Conservation (phyloP, 2,329 filamentous ascomycete genomes). For the Trichoderma sp. region DNA sequence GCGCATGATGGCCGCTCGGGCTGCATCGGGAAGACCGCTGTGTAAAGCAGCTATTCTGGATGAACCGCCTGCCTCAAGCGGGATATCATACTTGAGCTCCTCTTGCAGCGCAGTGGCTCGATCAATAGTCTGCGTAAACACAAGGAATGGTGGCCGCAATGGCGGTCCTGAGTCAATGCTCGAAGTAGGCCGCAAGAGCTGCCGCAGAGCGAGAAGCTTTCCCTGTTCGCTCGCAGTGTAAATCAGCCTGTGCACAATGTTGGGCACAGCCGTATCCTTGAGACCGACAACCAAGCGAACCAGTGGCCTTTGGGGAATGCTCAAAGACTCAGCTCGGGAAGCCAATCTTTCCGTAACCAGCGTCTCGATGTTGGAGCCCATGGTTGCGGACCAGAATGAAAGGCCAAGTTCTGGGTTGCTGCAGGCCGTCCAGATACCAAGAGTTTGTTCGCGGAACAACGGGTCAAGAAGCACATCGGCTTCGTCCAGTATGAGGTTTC, state of each 20-base stretch:
- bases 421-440: constrained; percentile 80
- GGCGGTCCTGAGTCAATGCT: constrained; percentile 52
- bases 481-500: constrained; percentile 81
- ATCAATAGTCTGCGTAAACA: constrained; percentile 95
- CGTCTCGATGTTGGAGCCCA: constrained; percentile 88
- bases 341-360: constrained; percentile 68
- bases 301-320: constrained; percentile 48
- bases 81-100: constrained; percentile 93
- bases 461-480: constrained; percentile 91
- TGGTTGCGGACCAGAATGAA: constrained; percentile 93
- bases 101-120: constrained; percentile 82
- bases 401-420: constrained; percentile 66
- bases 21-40: constrained; percentile 74
- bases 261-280: constrained; percentile 93
- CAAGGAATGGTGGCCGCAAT: constrained; percentile 82
- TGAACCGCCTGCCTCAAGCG: constrained; percentile 78
- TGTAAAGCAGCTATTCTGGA: constrained; percentile 86
- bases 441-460: constrained; percentile 84
- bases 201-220: constrained; percentile 86
- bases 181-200: constrained; percentile 76
- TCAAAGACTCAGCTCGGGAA: constrained; percentile 45
- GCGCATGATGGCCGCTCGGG: constrained; percentile 78
- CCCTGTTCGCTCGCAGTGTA: constrained; percentile 93
- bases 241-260: constrained; percentile 81
- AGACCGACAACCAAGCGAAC: constrained; percentile 90